Evolutionary conservation across 208 protist species (phyloP).

Genomic region (Leishmania gerbilli): DNA sequence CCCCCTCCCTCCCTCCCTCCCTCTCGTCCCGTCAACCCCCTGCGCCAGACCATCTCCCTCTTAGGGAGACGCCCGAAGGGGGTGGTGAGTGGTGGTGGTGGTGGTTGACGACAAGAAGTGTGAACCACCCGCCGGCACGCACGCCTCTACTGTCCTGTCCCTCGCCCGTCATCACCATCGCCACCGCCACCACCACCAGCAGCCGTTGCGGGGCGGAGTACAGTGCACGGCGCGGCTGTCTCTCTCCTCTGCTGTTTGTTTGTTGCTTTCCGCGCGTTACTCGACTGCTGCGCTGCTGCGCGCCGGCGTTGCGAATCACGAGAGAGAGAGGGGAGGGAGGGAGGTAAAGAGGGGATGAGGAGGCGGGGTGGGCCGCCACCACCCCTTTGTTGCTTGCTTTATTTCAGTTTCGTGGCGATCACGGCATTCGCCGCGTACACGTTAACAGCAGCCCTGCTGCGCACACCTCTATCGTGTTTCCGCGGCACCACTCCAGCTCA

Average conservation of each 20-base stretch:
- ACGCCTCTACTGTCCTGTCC: background rate
- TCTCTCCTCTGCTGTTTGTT: conserved; percentile 11
- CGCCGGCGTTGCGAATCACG: too few relatives aligned
- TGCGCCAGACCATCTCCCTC: background rate
- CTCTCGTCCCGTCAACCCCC: background rate
- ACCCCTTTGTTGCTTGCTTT: background rate
- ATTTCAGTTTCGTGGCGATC: background rate
- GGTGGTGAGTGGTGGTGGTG: background rate
- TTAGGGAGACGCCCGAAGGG: background rate
- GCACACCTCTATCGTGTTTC: background rate
- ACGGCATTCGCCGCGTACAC: background rate
- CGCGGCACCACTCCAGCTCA: background rate
- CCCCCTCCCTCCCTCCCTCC: background rate
- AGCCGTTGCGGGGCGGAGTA: background rate
- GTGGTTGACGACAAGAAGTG: background rate
- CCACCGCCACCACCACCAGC: background rate
- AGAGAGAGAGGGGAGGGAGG: too few relatives aligned
- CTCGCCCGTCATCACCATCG: background rate
- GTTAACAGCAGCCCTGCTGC: background rate
- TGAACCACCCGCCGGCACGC: background rate
- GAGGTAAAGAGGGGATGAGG: too few relatives aligned
- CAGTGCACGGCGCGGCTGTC: background rate
- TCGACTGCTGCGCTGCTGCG: background rate
- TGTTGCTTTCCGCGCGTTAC: background rate
- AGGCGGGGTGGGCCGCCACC: too few relatives aligned